phyloP scores from a whole-genome alignment of 169 alveolate genomes.

The Eimeria sp. region DNA sequence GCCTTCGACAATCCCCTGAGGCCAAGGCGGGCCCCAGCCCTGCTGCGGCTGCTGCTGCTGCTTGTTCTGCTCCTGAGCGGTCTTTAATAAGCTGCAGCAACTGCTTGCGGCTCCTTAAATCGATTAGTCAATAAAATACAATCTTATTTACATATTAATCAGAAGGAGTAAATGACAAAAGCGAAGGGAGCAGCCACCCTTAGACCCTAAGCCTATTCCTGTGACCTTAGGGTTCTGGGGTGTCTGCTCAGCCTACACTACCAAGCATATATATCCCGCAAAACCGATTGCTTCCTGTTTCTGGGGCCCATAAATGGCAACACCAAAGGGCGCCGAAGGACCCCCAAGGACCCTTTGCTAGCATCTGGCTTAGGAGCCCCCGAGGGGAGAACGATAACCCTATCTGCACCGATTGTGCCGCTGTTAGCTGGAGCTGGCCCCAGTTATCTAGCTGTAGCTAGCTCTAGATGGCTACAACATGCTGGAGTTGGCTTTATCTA shows the following conservation, averaged over 20 bases:
- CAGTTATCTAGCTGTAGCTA: not conserved
- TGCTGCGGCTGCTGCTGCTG: not conserved
- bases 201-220: no score
- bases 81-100: not conserved
- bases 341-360: not conserved
- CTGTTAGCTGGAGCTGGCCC: not conserved
- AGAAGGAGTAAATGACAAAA: not conserved
- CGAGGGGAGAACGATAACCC: no score
- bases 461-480: no score
- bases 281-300: not conserved
- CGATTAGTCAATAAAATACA: no score
- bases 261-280: not conserved
- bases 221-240: no score
- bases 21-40: not conserved
- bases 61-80: not conserved
- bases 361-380: not conserved
- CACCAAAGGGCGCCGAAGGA: not conserved
- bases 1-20: no score
- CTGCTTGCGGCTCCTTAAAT: not conserved
- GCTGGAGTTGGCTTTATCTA: no score
- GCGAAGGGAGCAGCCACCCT: no score
- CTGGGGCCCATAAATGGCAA: not conserved
- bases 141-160: not conserved
- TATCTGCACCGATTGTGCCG: not conserved
- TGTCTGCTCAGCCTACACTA: not conserved